Conservation (phyloP, 2,329 filamentous ascomycete genomes). For the Helotiales sp. region DNA sequence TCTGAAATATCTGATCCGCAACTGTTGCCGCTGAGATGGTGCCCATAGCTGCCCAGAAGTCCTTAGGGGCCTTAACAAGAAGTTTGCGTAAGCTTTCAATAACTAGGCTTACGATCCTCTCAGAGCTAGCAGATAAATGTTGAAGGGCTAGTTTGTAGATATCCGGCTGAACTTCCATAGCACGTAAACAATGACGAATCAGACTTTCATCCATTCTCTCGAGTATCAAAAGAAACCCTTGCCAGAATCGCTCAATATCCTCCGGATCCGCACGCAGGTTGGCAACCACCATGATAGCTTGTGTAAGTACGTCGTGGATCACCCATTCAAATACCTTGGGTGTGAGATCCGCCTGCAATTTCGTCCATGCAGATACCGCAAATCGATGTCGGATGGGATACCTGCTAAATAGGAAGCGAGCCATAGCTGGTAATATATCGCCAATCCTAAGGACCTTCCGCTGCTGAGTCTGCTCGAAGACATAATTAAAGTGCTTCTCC, state of each 20-base stretch:
- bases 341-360: conserved; percentile 62
- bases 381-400: conserved; percentile 65
- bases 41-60: conserved; percentile 87
- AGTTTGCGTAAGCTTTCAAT: conserved; percentile 70
- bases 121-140: conserved; percentile 51
- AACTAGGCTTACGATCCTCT: conserved; percentile 64
- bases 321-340: conserved; percentile 84
- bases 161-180: conserved; percentile 74
- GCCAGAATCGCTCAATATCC: conserved; percentile 75
- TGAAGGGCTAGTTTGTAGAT: conserved; percentile 63
- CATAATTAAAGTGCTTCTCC: conserved; percentile 64
- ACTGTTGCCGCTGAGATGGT: conserved; percentile 78
- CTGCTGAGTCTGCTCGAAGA: conserved; percentile 78
- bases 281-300: conserved; percentile 63
- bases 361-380: conserved; percentile 67
- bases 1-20: conserved; percentile 80
- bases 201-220: conserved; percentile 70
- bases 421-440: conserved; percentile 77
- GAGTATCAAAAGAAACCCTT: conserved; percentile 73
- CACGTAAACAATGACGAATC: conserved; percentile 75
- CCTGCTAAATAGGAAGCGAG: conserved; percentile 78
- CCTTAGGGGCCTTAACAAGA: conserved; percentile 71
- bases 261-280: conserved; percentile 48
- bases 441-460: conserved; percentile 77
- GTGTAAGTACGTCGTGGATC: conserved; percentile 70